Base-by-base conservation (phyloP, 441 rosid species). In the Flueggea neowawraea region DNA sequence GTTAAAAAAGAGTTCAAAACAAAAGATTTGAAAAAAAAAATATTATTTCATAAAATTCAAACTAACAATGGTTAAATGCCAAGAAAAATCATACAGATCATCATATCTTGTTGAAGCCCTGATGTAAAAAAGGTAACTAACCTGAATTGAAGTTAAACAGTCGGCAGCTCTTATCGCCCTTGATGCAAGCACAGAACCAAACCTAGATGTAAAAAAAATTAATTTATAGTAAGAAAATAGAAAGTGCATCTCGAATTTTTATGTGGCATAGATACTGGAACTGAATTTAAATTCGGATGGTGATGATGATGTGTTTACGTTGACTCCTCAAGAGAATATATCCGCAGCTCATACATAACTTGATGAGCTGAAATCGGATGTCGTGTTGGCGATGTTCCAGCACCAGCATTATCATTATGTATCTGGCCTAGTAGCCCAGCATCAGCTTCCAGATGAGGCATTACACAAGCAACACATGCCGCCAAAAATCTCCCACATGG, bases 101-200 rank as follows among this genome's bases (percentile, higher is more conserved):
- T 6, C 12, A 43, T 43, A 6, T 11, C 45, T 6, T 43, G 45
- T 43, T 43, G 10, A 43, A 43, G 12, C 45, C 8, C 45, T 6
- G 12, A 43, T 43, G 45, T 6, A 1, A 43, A 43, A 11, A 43
- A 43, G 3, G 45, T 43, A 43, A 68, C 87, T 61, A 54, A 87
- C 97, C 96, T 91, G 97, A 52, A 91, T 91, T 31, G 96, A 91
- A 63, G 97, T 91, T 75, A 89, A 80, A 75, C 94, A 91, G 66
- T 89, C 95, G 28, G 95, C 96, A 76, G 96, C 96, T 80, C 92
- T 80, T 43, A 89, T 80, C 17, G 86, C 87, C 44, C 91, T 78
- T 47, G 97, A 89, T 70, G 74, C 85, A 53, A 89, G 97, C 68
- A 89, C 96, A n/a, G 66, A 71, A 69, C 92, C 96, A 75, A 89